Conservation (phyloP, 2,329 filamentous ascomycete species). For the Aspergillus quadricinctus region DNA sequence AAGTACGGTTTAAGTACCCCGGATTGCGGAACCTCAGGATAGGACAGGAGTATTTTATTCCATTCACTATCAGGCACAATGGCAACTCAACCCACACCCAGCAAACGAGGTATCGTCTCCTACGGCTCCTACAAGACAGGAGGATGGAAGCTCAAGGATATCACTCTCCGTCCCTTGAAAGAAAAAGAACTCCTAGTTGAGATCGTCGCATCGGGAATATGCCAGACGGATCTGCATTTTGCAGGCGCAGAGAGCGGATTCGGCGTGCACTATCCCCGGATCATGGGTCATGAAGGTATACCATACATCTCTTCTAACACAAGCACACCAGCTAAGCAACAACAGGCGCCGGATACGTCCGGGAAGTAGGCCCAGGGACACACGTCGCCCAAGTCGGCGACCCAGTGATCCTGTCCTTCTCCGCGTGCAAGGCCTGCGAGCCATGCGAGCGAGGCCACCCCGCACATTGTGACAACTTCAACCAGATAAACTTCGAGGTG, state of each 20-base stretch:
- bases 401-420: slow-evolving; percentile 46
- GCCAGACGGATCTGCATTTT: slow-evolving; percentile 52
- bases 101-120: slow-evolving; percentile 9
- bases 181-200: slow-evolving; percentile 51
- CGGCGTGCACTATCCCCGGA: slow-evolving; percentile 42
- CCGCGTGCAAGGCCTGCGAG: slow-evolving; percentile 46
- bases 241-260: slow-evolving; percentile 35
- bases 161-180: slow-evolving; percentile 8
- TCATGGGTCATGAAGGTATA: slow-evolving; percentile 53
- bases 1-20: not conserved
- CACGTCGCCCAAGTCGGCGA: slow-evolving; percentile 43
- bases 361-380: slow-evolving; percentile 39
- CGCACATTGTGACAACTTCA: slow-evolving; percentile 49
- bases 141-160: slow-evolving; percentile 13
- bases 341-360: slow-evolving; percentile 44
- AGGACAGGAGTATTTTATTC: too few species aligned
- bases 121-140: slow-evolving; percentile 10
- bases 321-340: not conserved
- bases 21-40: too few species aligned
- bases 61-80: too few species aligned
- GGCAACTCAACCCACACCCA: not conserved
- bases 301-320: not conserved
- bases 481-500: slow-evolving; percentile 42
- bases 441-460: slow-evolving; percentile 44
- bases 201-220: slow-evolving; percentile 52